These are phyloP conservation scores for Biscogniauxia sp. DNA, from an alignment of 2,329 filamentous ascomycete species.

Conservation along the genomic window DNA sequence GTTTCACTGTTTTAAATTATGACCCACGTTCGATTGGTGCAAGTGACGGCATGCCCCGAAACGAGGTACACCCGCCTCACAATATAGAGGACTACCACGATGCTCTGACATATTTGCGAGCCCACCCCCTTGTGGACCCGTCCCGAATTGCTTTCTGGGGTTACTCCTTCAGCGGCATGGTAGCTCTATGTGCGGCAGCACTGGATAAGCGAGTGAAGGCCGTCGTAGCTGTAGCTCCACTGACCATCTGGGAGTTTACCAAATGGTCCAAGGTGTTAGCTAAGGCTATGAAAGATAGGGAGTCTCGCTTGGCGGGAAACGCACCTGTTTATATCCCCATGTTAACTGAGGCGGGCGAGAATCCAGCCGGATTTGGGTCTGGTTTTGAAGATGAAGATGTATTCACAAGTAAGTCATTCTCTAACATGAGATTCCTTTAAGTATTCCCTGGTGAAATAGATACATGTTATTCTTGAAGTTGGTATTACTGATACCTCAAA, in stretches of 20 bases:
- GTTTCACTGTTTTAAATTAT: conserved; percentile 36
- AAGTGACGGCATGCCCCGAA: conserved; percentile 39
- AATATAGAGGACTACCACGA: conserved; percentile 33
- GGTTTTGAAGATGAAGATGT: too few species aligned
- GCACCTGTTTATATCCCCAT: conserved; percentile 36
- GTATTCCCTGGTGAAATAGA: too few species aligned
- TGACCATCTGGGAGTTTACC: conserved; percentile 12
- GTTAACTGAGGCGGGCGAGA: conserved; percentile 35
- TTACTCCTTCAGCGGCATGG: conserved; percentile 29
- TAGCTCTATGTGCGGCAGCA: conserved; percentile 27
- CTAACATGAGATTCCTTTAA: too few species aligned
- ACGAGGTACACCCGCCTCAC: conserved; percentile 35
- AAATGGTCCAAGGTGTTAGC: conserved; percentile 25
- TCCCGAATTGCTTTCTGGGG: conserved; percentile 30
- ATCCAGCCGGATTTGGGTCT: conserved; percentile 33
- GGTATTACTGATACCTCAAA: too few species aligned
- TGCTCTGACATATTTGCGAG: conserved; percentile 46
- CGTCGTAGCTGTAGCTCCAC: conserved; percentile 26
- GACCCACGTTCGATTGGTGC: conserved; percentile 36
- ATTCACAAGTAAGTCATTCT: too few species aligned
- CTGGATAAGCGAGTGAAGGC: conserved; percentile 26
- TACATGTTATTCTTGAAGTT: too few species aligned
- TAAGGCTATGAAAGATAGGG: conserved; percentile 36
- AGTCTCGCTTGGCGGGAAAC: conserved; percentile 39
- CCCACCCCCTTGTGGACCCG: conserved; percentile 37